These are phyloP conservation scores for Typha latifolia DNA, from an alignment of 176 grass and related monocot genomes.

Conservation along the genomic window DNA sequence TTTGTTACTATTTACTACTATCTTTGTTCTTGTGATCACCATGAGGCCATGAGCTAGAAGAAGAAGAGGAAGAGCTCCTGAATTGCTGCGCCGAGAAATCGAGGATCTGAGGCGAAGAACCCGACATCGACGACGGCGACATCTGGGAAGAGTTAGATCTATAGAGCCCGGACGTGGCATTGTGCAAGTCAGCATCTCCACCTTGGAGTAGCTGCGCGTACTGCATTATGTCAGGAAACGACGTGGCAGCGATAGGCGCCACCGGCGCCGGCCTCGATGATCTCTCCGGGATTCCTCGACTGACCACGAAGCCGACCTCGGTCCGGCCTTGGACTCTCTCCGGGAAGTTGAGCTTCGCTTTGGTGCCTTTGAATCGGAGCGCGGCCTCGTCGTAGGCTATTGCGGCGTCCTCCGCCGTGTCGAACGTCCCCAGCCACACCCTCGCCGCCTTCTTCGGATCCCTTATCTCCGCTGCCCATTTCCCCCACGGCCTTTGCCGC, in stretches of 20 bases:
- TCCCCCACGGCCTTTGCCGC: conserved; percentile 60
- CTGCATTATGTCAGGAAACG: conserved; percentile 64
- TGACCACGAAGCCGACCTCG: conserved; percentile 51
- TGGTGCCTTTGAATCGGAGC: conserved; percentile 54
- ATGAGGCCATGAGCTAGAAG: conserved; percentile 25
- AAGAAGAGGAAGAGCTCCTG: conserved; percentile 39
- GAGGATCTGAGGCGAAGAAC: conserved; percentile 31
- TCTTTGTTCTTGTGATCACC: conserved; percentile 25
- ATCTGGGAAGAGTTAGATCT: background rate
- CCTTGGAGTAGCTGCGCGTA: conserved; percentile 86
- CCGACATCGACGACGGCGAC: conserved; percentile 10
- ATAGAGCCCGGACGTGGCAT: background rate
- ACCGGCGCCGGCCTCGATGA: background rate
- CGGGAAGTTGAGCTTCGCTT: conserved; percentile 68
- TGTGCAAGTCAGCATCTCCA: conserved; percentile 10
- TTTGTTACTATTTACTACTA: background rate
- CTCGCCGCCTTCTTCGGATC: conserved; percentile 60
- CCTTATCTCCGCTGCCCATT: conserved; percentile 60
- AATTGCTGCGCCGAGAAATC: conserved; percentile 59
- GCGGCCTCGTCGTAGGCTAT: conserved; percentile 60
- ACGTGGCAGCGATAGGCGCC: conserved; percentile 12
- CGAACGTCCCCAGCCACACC: conserved; percentile 62
- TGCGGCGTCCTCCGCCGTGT: conserved; percentile 61
- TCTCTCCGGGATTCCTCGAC: conserved; percentile 35
- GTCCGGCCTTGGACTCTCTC: conserved; percentile 77